These are phyloP conservation scores for Rosa multiflora DNA, from an alignment of 306 rosid genomes.

Conservation along the genomic window DNA sequence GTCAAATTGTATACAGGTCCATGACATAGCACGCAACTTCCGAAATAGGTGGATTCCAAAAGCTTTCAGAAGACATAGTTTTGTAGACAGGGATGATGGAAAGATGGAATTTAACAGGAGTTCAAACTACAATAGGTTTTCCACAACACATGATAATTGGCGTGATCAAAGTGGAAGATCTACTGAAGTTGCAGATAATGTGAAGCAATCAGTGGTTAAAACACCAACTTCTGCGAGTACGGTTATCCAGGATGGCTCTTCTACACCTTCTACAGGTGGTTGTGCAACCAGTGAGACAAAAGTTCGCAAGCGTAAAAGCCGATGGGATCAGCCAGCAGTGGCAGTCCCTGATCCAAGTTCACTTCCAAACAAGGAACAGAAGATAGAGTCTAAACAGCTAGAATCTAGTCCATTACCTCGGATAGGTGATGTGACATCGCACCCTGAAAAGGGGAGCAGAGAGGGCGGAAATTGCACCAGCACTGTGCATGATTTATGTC, in stretches of 20 bases:
- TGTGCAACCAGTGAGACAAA: slow-evolving; percentile 38
- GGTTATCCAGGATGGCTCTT: slow-evolving; percentile 48
- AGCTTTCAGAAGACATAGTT: slow-evolving; percentile 49
- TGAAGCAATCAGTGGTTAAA: slow-evolving; percentile 41
- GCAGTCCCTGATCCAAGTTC: slow-evolving; percentile 33
- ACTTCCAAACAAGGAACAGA: slow-evolving; percentile 43
- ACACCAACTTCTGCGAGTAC: slow-evolving; percentile 40
- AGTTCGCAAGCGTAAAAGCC: slow-evolving; percentile 87
- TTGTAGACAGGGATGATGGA: slow-evolving; percentile 63
- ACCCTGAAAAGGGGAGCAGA: slow-evolving; percentile 16
- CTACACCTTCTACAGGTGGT: slow-evolving; percentile 40
- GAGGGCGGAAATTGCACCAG: slow-evolving; percentile 19
- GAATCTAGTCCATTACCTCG: slow-evolving; percentile 27
- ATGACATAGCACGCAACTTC: slow-evolving; percentile 94
- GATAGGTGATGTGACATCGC: slow-evolving; percentile 13
- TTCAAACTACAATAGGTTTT: slow-evolving; percentile 52
- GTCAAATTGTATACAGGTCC: slow-evolving; percentile 61
- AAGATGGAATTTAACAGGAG: slow-evolving; percentile 60
- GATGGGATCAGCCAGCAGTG: slow-evolving; percentile 98
- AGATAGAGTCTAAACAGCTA: slow-evolving; percentile 31
- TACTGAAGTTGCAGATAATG: slow-evolving; percentile 56
- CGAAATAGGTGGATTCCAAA: slow-evolving; percentile 92
- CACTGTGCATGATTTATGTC: slow-evolving; percentile 18
- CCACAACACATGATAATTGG: slow-evolving; percentile 44
- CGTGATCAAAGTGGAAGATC: slow-evolving; percentile 66